Evolutionary conservation across 108 stramenopile genomes (phyloP).

Genomic region (Mediolabrus comicus): DNA sequence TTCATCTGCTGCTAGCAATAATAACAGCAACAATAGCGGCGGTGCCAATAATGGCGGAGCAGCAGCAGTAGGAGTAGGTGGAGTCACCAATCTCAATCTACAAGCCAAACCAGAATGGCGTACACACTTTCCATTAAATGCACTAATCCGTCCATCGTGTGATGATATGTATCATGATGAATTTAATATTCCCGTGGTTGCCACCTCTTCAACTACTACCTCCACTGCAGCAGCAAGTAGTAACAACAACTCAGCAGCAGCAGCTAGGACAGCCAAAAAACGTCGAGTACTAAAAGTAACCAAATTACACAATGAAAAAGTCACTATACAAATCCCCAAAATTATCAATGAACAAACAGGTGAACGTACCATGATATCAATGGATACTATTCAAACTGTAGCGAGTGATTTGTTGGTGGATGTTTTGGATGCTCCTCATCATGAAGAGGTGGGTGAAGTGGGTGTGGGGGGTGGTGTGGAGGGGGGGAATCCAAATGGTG

Average conservation of each 20-base stretch:
- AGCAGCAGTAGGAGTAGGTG: not conserved
- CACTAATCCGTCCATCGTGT: constrained; percentile 17
- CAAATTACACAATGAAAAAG: constrained; percentile 2
- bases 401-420: not conserved
- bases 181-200: not conserved
- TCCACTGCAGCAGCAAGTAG: no score
- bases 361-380: not conserved
- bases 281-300: no score
- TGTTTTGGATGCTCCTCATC: not conserved
- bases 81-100: not conserved
- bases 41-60: not conserved
- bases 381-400: not conserved
- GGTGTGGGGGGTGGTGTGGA: not conserved
- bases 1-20: not conserved
- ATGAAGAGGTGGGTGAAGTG: no score
- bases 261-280: no score
- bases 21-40: no score
- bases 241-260: no score
- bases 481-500: not conserved
- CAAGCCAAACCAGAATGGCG: constrained; percentile 18
- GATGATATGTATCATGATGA: not conserved
- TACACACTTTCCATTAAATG: constrained; percentile 5
- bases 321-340: not conserved
- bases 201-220: no score
- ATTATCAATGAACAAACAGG: not conserved